Evolutionary conservation across 352 stramenopile species (phyloP).

Genomic region (Phytopythium delawarense): DNA sequence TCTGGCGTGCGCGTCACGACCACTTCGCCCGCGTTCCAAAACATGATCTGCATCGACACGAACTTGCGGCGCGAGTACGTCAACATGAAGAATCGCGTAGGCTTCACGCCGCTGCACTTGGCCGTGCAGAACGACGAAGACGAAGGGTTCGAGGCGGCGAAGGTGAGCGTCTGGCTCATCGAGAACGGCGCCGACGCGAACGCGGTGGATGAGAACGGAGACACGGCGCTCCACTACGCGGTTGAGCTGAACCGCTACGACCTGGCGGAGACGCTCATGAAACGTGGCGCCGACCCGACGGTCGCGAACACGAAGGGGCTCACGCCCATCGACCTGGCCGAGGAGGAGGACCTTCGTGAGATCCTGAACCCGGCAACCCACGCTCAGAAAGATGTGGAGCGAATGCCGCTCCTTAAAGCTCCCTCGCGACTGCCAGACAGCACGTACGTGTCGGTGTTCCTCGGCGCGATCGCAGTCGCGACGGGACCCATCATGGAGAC

Average conservation of each 20-base stretch:
- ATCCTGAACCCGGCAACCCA: slow-evolving; percentile 61
- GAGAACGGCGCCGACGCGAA: slow-evolving; percentile 83
- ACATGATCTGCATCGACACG: slow-evolving; percentile 90
- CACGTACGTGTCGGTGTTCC: slow-evolving; percentile 86
- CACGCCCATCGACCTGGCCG: slow-evolving; percentile 62
- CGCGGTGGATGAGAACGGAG: slow-evolving; percentile 70
- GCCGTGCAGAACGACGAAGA: slow-evolving; percentile 86
- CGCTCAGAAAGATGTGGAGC: slow-evolving; percentile 28
- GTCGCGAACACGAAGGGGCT: slow-evolving; percentile 72
- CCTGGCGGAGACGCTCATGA: slow-evolving; percentile 84
- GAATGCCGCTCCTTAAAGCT: slow-evolving; percentile 41
- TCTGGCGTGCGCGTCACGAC: slow-evolving; percentile 74
- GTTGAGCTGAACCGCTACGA: slow-evolving; percentile 79
- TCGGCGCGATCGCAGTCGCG: slow-evolving; percentile 74
- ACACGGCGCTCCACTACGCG: slow-evolving; percentile 85
- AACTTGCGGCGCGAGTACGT: slow-evolving; percentile 76
- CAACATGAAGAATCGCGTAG: slow-evolving; percentile 85
- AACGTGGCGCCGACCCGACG: slow-evolving; percentile 70
- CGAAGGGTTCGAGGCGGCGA: slow-evolving; percentile 85
- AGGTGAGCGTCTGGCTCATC: slow-evolving; percentile 85
- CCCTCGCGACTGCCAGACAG: slow-evolving; percentile 61
- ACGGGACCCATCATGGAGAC: slow-evolving; percentile 86
- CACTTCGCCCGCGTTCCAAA: slow-evolving; percentile 65
- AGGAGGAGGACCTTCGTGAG: slow-evolving; percentile 76
- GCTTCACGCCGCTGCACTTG: slow-evolving; percentile 77